These are phyloP conservation scores for Colletotrichum abscissum DNA, from an alignment of 2,329 filamentous ascomycete genomes.

Conservation along the genomic window DNA sequence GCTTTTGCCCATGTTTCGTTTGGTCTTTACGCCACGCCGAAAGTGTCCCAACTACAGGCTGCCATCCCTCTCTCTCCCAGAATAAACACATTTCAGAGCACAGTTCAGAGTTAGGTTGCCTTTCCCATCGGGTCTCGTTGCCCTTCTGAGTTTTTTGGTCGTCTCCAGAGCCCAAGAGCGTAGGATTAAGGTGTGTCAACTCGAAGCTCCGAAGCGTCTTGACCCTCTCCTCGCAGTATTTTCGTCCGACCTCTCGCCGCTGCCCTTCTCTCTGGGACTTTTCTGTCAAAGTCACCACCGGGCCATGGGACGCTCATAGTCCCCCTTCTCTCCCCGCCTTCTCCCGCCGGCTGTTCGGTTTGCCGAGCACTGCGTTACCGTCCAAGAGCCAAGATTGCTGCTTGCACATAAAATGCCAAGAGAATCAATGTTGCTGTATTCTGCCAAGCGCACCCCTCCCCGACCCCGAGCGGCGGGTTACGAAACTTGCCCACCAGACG, in stretches of 20 bases:
- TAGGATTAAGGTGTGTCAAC: neutral
- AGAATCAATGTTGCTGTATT: neutral
- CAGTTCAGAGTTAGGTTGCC: neutral
- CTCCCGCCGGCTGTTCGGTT: slow-evolving; percentile 4
- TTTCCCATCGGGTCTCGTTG: slow-evolving; percentile 6
- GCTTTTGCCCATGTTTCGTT: slow-evolving; percentile 36
- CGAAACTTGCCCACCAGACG: slow-evolving; percentile 30
- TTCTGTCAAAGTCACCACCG: neutral
- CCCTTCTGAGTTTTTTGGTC: neutral
- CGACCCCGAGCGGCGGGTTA: neutral
- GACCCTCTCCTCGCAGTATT: neutral
- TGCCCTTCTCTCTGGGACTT: neutral
- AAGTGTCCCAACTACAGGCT: neutral
- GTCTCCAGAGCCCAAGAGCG: neutral
- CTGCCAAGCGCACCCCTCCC: slow-evolving; percentile 21
- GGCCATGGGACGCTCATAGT: neutral
- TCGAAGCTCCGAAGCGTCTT: neutral
- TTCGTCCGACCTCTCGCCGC: neutral
- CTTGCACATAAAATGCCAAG: slow-evolving; percentile 21
- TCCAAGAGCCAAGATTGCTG: neutral
- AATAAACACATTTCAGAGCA: slow-evolving; percentile 1
- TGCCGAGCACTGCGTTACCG: slow-evolving; percentile 14
- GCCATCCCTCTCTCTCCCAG: neutral
- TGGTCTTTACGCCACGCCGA: neutral
- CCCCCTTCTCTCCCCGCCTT: neutral